Conservation (phyloP, 805 yeast genomes). For the Starmerella etchellsii region DNA sequence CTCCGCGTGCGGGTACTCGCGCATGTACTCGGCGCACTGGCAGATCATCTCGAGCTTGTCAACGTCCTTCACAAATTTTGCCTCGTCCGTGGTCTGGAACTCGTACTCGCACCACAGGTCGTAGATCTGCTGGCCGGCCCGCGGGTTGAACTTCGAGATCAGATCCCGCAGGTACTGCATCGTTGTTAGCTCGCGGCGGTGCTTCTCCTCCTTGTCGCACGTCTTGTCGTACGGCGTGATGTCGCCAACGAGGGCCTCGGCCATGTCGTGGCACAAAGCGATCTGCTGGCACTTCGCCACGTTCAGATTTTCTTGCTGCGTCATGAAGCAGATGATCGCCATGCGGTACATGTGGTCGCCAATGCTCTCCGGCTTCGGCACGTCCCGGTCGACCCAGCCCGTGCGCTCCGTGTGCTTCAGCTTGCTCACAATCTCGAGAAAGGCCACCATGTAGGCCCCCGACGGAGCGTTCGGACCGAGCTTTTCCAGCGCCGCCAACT, state of each 20-base stretch:
- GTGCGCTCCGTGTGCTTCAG: conserved; percentile 76
- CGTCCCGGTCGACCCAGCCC: conserved; percentile 77
- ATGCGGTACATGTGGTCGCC: conserved; percentile 96
- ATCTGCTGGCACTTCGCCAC: conserved; percentile 65
- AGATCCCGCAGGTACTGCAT: conserved; percentile 52
- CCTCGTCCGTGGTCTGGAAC: conserved; percentile 66
- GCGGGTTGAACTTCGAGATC: conserved; percentile 49
- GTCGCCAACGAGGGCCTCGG: conserved; percentile 89
- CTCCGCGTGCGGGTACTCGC: conserved; percentile 41
- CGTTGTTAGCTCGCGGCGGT: conserved; percentile 62
- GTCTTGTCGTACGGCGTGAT: conserved; percentile 73
- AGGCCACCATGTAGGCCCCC: conserved; percentile 29
- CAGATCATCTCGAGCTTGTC: conserved; percentile 76
- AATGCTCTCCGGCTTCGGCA: conserved; percentile 51
- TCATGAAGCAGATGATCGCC: conserved; percentile 67
- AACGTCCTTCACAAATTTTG: conserved; percentile 81
- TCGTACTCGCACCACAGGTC: conserved; percentile 85
- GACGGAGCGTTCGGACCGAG: conserved; percentile 16
- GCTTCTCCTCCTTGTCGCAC: conserved; percentile 60
- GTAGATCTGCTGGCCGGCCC: conserved; percentile 49
- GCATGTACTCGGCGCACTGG: conserved; percentile 52
- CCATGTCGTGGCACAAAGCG: conserved; percentile 85
- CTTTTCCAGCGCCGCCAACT: conserved; percentile 24
- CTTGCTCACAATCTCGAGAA: conserved; percentile 54
- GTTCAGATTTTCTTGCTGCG: conserved; percentile 41